Evolutionary conservation across 2,329 filamentous ascomycete genomes (phyloP).

Genomic region (Colletotrichum gigasporum): DNA sequence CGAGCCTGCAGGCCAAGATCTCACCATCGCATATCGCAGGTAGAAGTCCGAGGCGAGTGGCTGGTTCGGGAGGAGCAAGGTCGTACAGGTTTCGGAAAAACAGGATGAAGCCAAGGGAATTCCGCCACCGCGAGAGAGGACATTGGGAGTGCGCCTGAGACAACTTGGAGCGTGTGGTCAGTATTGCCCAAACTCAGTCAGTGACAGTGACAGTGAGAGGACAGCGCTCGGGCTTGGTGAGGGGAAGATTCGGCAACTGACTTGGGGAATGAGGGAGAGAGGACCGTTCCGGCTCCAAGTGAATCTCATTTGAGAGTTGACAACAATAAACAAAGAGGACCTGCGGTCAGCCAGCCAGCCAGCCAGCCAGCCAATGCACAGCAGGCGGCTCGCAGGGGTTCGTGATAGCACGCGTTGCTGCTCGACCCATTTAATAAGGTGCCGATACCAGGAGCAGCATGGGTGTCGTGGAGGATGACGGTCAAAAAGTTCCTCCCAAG

Average conservation of each 20-base stretch:
- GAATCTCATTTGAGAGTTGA: neutral
- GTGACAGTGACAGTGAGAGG: no score
- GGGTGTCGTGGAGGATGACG: neutral
- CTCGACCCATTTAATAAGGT: slow-evolving; percentile 22
- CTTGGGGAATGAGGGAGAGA: neutral
- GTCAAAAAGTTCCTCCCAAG: slow-evolving; percentile 24
- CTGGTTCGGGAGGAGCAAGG: no score
- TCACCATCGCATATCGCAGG: slow-evolving; percentile 1
- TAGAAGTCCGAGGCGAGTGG: neutral
- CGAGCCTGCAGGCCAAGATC: slow-evolving; percentile 8
- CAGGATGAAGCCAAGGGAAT: neutral
- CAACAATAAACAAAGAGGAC: no score
- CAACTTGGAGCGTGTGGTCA: no score
- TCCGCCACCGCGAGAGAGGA: neutral
- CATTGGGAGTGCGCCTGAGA: no score
- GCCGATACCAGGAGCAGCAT: slow-evolving; percentile 4
- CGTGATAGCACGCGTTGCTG: slow-evolving; percentile 4
- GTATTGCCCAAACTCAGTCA: no score
- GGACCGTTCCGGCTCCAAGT: neutral
- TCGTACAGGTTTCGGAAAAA: no score
- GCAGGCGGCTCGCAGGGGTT: neutral
- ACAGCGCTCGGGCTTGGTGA: no score
- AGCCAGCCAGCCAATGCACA: neutral
- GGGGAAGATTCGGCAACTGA: no score
- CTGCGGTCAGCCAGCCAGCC: no score